Evolutionary conservation across 2,329 filamentous ascomycete species (phyloP), one percentile per base, ranked within the genome.

Genomic region (Dactylellina cionopaga): DNA sequence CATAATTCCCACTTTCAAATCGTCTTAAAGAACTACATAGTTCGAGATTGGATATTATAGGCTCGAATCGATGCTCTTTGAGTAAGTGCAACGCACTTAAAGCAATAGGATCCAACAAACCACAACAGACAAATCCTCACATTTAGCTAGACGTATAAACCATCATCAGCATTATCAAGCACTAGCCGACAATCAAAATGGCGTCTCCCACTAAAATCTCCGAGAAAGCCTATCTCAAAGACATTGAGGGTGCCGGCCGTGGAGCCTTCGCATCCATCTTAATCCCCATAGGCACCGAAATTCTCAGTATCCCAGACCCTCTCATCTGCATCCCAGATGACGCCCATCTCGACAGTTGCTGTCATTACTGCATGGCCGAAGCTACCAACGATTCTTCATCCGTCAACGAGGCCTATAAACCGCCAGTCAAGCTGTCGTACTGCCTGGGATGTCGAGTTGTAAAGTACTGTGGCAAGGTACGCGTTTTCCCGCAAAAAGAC

Each of bases 401-500:
- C 3, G 62, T 63, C 15, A 49, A 31, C n/a, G 56, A 51, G 75
- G 44, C 71, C 65, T 13, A 75, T 76, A 35, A 62, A 55, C 52
- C 27, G 41, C 70, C 77, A n/a, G 60, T 55, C 3, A 76, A 70
- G 1, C 80, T 88, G n/a, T 84, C 84, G 64, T 82, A 81, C 22
- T 89, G 87, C 77, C 83, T 83, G 2, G 85, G 85, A 5, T 89
- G 87, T 76, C 83, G 83, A 64, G 80, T 83, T 29, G 83, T 87
- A 1, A 84, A 81, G 74, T 89, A 89, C 77, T 89, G 87, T 78
- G 83, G 83, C 74, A 86, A 84, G 81, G 86, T 87, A 77, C 51
- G 81, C 78, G 56, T 35, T 9, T 43, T 44, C 27, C 25, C 47
- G 24, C 10, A 13, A 52, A 11, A 65, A 13, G 24, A 6, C 29